phyloP scores from a whole-genome alignment of 2,329 filamentous ascomycete species.

The Botrytis fabae region DNA sequence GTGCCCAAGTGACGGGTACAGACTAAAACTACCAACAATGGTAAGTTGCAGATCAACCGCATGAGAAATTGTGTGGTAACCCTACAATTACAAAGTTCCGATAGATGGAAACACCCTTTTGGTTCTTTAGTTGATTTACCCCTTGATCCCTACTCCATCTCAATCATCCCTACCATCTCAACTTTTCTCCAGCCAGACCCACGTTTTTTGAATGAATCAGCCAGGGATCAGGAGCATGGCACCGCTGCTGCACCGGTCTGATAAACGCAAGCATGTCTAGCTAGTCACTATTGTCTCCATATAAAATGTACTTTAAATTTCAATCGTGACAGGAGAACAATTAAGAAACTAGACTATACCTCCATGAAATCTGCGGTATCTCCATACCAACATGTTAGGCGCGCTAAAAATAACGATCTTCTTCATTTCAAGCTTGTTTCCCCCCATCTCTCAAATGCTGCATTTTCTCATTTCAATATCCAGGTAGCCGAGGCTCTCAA shows the following conservation, averaged over 20 bases:
- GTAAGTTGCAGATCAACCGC: slow-evolving; percentile 4
- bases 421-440: neutral
- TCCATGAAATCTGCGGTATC: neutral
- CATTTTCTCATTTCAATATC: slow-evolving; percentile 10
- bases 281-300: slow-evolving; percentile 6
- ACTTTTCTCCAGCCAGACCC: slow-evolving; percentile 18
- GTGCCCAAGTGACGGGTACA: neutral
- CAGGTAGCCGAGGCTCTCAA: slow-evolving; percentile 8
- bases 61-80: neutral
- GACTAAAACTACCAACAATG: slow-evolving; percentile 1
- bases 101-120: slow-evolving; percentile 8
- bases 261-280: slow-evolving; percentile 18
- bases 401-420: slow-evolving; percentile 13
- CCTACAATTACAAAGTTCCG: slow-evolving; percentile 2
- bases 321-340: neutral
- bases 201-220: slow-evolving; percentile 18
- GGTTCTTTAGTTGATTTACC: neutral
- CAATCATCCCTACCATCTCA: slow-evolving; percentile 9
- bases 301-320: slow-evolving; percentile 3
- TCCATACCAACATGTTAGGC: neutral
- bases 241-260: slow-evolving; percentile 2
- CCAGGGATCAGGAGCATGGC: neutral
- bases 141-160: slow-evolving; percentile 20
- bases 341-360: slow-evolving; percentile 8
- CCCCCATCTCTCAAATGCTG: slow-evolving; percentile 10